A percentile compares a stretch with the other conserved stretches of the same genome.
These are phyloP conservation scores for Coemansia sp. DNA, from an alignment of 192 early-diverging fungal species.

Conservation along the genomic window DNA sequence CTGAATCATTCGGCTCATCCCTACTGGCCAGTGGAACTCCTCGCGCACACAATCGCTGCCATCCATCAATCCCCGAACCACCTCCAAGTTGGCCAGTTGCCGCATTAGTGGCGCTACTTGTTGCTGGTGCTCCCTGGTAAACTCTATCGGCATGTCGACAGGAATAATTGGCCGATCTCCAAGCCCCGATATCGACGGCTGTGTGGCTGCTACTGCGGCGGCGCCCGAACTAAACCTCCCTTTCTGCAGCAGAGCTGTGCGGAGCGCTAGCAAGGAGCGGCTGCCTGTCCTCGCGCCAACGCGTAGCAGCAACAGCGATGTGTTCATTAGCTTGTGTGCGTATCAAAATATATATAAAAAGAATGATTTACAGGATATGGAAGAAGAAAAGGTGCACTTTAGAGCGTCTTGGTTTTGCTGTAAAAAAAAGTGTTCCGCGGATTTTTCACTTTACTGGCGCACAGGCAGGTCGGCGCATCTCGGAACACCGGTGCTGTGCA, in stretches of 20 bases:
- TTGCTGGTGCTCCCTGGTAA: constrained; percentile 14
- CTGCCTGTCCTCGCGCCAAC: not conserved
- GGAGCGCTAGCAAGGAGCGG: not conserved
- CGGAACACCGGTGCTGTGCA: constrained; percentile 10
- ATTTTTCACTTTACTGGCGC: not conserved
- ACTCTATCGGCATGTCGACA: constrained; percentile 14
- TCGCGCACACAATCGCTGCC: constrained; percentile 22
- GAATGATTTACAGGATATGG: not conserved
- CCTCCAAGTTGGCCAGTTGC: not conserved
- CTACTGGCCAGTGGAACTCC: constrained; percentile 41
- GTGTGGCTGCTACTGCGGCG: not conserved
- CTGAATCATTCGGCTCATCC: constrained; percentile 18
- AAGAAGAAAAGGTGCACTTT: not conserved
- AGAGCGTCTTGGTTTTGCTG: not conserved
- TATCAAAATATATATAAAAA: not conserved
- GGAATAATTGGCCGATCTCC: not conserved
- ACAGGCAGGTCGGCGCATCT: not conserved
- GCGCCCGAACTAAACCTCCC: constrained; percentile 3
- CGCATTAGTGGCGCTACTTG: constrained; percentile 7
- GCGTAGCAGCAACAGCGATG: not conserved
- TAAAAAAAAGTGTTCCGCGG: not conserved
- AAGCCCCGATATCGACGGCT: not conserved
- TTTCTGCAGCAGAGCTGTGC: not conserved
- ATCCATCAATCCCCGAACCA: constrained; percentile 10
- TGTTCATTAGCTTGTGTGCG: not conserved